phyloP scores from a whole-genome alignment of 441 rosid species.

The Biscutella laevigata region DNA sequence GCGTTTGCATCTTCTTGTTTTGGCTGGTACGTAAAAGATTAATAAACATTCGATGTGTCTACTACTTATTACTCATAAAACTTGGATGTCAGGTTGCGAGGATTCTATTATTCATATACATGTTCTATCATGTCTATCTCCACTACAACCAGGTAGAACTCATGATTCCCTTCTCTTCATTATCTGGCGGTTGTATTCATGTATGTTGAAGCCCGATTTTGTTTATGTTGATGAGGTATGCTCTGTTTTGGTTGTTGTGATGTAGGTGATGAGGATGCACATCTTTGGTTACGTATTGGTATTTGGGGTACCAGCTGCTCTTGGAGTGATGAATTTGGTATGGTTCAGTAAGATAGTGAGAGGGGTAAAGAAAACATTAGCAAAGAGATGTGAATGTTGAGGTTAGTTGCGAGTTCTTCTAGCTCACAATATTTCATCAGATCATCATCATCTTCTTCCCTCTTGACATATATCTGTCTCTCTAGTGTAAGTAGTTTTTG shows the following conservation, averaged over 20 bases:
- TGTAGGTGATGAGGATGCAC: conserved; percentile 53
- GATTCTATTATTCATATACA: conserved; percentile 47
- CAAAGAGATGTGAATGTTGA: conserved; percentile 39
- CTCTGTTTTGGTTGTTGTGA: not conserved
- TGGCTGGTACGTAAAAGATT: conserved; percentile 45
- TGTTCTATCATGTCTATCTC: conserved; percentile 58
- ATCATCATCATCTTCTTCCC: not conserved
- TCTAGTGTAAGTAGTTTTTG: conserved; percentile 32
- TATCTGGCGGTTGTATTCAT: not conserved
- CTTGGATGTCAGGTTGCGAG: conserved; percentile 48
- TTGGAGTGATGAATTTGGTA: conserved; percentile 35
- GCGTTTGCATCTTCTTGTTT: conserved; percentile 45
- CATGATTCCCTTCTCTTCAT: not conserved
- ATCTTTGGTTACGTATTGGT: conserved; percentile 41
- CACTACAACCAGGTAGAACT: conserved; percentile 50
- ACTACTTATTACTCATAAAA: conserved; percentile 6
- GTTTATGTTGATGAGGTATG: not conserved
- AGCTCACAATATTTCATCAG: conserved; percentile 8
- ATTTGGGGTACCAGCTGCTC: conserved; percentile 43
- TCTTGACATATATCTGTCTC: conserved; percentile 17
- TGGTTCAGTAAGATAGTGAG: conserved; percentile 38
- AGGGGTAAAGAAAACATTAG: conserved; percentile 37
- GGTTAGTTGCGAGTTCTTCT: conserved; percentile 5
- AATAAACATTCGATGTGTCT: not conserved
- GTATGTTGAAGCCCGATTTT: not conserved